Evolutionary conservation across 768 basidiomycete genomes (phyloP), one percentile per base, ranked within the genome.

Genomic region (Amanita subjunquillea): DNA sequence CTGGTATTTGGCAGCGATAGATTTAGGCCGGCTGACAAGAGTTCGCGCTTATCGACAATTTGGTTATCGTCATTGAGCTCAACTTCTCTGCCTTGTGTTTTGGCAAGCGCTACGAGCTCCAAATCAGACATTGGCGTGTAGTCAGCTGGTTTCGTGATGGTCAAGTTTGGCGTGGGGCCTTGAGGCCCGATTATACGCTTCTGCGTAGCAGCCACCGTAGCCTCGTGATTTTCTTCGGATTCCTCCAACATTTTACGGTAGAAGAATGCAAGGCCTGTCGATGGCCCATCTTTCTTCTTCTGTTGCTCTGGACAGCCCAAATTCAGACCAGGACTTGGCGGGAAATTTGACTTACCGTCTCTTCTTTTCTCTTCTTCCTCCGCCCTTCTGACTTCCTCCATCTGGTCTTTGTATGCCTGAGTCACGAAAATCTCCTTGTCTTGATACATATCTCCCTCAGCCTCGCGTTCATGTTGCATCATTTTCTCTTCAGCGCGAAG

Each of bases 401-500:
- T 88, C 68, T 98, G 96, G 46, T 90, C 87, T 65, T 92, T 93
- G 71, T 99, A 99, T 22, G 91, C 92, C 61, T 92, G 90, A 0
- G 96, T 99, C 47, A 98, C 95, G 61, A 98, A 99, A n/a, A 83
- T 76, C 51, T 97, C 96, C 72, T 94, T 98, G 71, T 91, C 96
- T 53, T 77, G 77, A 64, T 91, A 99, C 65, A 92, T 79, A 56
- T 93, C 93, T 0, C 96, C 96, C 69, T 99, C 96, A 17, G 77
- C 71, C 68, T 94, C 91, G 20, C 96, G 79, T 66, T 98, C 96
- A 41, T 80, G 77, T 64, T 94, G 89, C 64, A 97, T 85, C 87
- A 95, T 87, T 75, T 98, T 97, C 69, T 98, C 95, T 67, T 99
- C 96, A 0, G 96, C 96, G 50, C 93, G 77, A 9, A 98, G 69